These are phyloP conservation scores for Talaromyces nanjingensis DNA, from an alignment of 495 filamentous ascomycete species.

Conservation along the genomic window DNA sequence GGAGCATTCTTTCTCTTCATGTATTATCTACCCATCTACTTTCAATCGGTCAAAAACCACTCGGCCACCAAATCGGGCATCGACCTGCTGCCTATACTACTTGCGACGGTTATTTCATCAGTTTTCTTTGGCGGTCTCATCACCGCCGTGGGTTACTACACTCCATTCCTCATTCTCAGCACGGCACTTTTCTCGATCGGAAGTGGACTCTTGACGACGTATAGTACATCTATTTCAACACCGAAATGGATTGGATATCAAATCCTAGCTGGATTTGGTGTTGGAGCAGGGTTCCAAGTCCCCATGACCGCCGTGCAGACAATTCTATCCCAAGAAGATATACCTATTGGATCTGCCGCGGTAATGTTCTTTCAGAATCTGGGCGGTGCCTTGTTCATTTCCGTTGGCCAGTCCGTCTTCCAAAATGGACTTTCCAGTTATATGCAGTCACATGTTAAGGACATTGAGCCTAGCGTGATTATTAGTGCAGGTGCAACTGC, in stretches of 20 bases:
- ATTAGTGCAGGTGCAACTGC: constrained; percentile 54
- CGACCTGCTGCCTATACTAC: constrained; percentile 27
- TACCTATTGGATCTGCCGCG: constrained; percentile 49
- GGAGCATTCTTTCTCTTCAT: constrained; percentile 48
- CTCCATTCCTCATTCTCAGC: constrained; percentile 55
- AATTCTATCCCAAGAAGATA: constrained; percentile 29
- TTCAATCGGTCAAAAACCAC: constrained; percentile 53
- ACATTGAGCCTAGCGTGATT: constrained; percentile 37
- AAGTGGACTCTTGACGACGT: constrained; percentile 56
- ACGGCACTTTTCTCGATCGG: constrained; percentile 51
- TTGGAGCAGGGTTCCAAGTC: constrained; percentile 44
- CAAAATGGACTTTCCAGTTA: constrained; percentile 58
- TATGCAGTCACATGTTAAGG: constrained; percentile 21
- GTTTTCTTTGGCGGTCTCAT: constrained; percentile 42
- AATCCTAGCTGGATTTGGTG: constrained; percentile 45
- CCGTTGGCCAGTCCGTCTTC: constrained; percentile 71
- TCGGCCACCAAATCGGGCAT: constrained; percentile 57
- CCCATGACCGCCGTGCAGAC: constrained; percentile 25
- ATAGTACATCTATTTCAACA: constrained; percentile 31
- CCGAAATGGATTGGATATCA: constrained; percentile 56
- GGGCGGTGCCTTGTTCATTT: constrained; percentile 61
- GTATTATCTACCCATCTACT: constrained; percentile 39
- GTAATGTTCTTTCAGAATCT: constrained; percentile 36
- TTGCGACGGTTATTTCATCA: constrained; percentile 27
- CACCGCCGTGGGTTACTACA: constrained; percentile 59